Evolutionary conservation across 345 rosid species (phyloP).

Genomic region (Eutrema japonicum): DNA sequence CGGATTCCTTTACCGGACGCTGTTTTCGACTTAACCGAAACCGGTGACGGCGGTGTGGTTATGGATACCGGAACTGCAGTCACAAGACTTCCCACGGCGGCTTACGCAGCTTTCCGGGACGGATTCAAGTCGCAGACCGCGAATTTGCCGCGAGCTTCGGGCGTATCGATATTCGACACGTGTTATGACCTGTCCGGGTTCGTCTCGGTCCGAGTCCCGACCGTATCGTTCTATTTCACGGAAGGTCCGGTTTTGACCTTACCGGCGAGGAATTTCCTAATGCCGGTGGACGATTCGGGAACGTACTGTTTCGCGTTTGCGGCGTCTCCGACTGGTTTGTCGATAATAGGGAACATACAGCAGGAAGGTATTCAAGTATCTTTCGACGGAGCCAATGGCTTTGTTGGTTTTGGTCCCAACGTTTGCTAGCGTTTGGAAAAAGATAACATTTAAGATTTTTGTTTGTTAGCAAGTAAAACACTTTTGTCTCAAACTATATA

Average conservation of each 20-base stretch:
- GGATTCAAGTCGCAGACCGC: slow-evolving; percentile 64
- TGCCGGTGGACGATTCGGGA: slow-evolving; percentile 84
- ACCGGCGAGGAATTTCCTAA: slow-evolving; percentile 88
- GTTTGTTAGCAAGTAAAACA: slow-evolving; percentile 32
- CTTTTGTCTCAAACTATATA: slow-evolving; percentile 25
- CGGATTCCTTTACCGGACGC: slow-evolving; percentile 64
- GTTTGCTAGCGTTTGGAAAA: slow-evolving; percentile 56
- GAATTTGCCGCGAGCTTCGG: slow-evolving; percentile 79
- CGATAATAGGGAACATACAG: slow-evolving; percentile 95
- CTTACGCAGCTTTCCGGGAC: slow-evolving; percentile 74
- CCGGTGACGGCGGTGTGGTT: slow-evolving; percentile 85
- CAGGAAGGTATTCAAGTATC: slow-evolving; percentile 97
- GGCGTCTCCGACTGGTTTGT: slow-evolving; percentile 66
- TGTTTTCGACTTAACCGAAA: slow-evolving; percentile 53
- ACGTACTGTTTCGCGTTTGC: slow-evolving; percentile 96
- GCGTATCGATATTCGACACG: slow-evolving; percentile 88
- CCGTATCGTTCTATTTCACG: slow-evolving; percentile 81
- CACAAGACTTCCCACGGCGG: slow-evolving; percentile 71
- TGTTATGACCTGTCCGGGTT: slow-evolving; percentile 78
- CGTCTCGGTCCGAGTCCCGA: slow-evolving; percentile 82
- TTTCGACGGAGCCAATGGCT: slow-evolving; percentile 89
- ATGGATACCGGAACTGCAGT: slow-evolving; percentile 99
- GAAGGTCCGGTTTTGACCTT: slow-evolving; percentile 83
- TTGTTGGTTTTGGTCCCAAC: slow-evolving; percentile 93
- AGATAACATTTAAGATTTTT: slow-evolving; percentile 25